A percentile compares a stretch with the other conserved stretches of the same genome.
Conservation (phyloP, 768 basidiomycete species). For the Leccinellum albellum region DNA sequence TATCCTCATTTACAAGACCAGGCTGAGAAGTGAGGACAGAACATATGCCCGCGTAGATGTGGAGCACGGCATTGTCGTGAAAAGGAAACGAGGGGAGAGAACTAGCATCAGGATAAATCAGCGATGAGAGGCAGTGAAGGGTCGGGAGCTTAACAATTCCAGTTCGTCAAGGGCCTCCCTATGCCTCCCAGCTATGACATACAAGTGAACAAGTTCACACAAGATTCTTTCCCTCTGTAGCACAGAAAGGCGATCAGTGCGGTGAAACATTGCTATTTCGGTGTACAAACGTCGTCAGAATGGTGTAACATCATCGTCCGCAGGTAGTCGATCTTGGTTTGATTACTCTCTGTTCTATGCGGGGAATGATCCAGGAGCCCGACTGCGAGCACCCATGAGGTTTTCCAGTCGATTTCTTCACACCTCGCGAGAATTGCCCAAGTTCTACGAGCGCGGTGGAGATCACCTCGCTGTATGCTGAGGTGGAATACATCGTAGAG, state of each 20-base stretch:
- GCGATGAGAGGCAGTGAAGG: background rate
- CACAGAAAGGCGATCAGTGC: constrained; percentile 10
- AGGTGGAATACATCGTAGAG: constrained; percentile 73
- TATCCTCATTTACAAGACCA: constrained; percentile 1
- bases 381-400: constrained; percentile 68
- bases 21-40: constrained; percentile 59
- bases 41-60: constrained; percentile 79
- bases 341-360: constrained; percentile 25
- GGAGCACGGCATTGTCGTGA: constrained; percentile 74
- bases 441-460: constrained; percentile 57
- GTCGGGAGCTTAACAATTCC: constrained; percentile 58
- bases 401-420: constrained; percentile 72
- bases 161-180: constrained; percentile 79
- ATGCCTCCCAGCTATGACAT: constrained; percentile 56
- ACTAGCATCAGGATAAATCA: constrained; percentile 36
- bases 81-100: constrained; percentile 88
- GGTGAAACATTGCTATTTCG: constrained; percentile 1
- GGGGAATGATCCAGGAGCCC: constrained; percentile 44
- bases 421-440: constrained; percentile 77
- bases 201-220: constrained; percentile 66
- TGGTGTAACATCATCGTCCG: constrained; percentile 68
- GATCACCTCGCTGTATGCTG: constrained; percentile 63
- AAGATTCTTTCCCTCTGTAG: constrained; percentile 69
- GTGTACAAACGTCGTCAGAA: constrained; percentile 55
- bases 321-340: constrained; percentile 54